Conservation (phyloP, 2,329 filamentous ascomycete genomes). For the Cladosporium halotolerans region DNA sequence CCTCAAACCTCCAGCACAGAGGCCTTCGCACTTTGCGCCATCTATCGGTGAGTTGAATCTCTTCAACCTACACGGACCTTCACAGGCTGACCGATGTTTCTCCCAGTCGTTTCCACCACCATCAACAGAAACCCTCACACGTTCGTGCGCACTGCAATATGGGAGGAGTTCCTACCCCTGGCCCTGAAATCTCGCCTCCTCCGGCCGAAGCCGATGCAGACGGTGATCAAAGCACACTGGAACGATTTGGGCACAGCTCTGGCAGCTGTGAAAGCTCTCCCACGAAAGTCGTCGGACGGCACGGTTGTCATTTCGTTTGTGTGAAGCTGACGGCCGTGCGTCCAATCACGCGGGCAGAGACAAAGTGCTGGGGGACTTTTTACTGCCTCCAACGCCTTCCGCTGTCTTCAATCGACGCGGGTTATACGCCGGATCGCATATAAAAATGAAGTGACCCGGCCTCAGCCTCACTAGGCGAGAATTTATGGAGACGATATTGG, state of each 20-base stretch:
- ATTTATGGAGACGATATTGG: too few species aligned
- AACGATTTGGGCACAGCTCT: neutral
- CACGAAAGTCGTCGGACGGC: neutral
- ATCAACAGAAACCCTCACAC: neutral
- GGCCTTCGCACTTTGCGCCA: neutral
- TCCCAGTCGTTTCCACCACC: neutral
- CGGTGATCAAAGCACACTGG: neutral
- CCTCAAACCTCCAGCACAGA: neutral
- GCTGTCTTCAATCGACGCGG: too few species aligned
- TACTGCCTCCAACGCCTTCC: too few species aligned
- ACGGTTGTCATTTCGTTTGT: neutral
- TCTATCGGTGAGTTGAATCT: neutral
- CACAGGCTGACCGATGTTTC: neutral
- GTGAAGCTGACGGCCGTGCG: neutral
- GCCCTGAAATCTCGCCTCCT: neutral
- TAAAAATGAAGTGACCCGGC: too few species aligned
- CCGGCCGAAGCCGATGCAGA: neutral
- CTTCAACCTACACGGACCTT: neutral
- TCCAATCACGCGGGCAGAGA: too few species aligned
- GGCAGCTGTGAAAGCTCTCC: neutral
- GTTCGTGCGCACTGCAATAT: neutral
- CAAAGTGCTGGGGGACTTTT: too few species aligned
- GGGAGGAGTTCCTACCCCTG: neutral
- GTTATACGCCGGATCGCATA: too few species aligned
- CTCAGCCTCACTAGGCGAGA: too few species aligned